phyloP scores from a whole-genome alignment of 1,284 basidiomycete genomes.

The Tylopilus microsporus region DNA sequence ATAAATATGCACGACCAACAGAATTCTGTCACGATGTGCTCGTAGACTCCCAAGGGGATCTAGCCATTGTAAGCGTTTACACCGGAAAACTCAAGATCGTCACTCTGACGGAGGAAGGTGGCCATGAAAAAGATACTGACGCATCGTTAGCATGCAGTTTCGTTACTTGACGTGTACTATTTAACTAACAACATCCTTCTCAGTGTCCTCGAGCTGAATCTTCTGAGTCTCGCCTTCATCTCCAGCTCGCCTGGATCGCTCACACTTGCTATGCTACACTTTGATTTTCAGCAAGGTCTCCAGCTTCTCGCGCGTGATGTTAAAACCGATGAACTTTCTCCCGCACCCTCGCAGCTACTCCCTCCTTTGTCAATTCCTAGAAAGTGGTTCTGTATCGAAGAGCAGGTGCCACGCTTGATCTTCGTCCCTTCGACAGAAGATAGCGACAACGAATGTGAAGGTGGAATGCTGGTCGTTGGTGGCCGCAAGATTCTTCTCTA shows the following conservation, averaged over 20 bases:
- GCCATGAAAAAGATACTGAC: conserved; percentile 55
- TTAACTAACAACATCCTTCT: conserved; percentile 8
- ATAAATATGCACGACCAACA: conserved; percentile 50
- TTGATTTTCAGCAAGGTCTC: conserved; percentile 58
- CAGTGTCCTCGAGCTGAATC: conserved; percentile 72
- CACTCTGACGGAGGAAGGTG: conserved; percentile 45
- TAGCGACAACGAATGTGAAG: conserved; percentile 38
- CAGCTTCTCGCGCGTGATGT: conserved; percentile 61
- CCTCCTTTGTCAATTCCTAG: conserved; percentile 42
- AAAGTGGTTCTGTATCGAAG: conserved; percentile 29
- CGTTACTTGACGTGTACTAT: not conserved
- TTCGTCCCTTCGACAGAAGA: conserved; percentile 24
- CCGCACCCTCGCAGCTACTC: conserved; percentile 45
- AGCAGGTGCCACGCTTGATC: conserved; percentile 25
- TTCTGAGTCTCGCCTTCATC: conserved; percentile 69
- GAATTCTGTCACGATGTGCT: conserved; percentile 66
- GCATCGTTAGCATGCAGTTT: conserved; percentile 47
- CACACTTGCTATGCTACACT: conserved; percentile 62
- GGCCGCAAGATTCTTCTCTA: conserved; percentile 59
- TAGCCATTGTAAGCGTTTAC: conserved; percentile 64
- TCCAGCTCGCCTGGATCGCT: conserved; percentile 43
- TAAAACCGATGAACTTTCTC: conserved; percentile 48
- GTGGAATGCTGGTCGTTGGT: conserved; percentile 68
- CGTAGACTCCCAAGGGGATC: conserved; percentile 54
- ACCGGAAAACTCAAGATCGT: conserved; percentile 64